Base-by-base conservation (phyloP, 179 eudicot genomes). In the Pouteria campechiana region DNA sequence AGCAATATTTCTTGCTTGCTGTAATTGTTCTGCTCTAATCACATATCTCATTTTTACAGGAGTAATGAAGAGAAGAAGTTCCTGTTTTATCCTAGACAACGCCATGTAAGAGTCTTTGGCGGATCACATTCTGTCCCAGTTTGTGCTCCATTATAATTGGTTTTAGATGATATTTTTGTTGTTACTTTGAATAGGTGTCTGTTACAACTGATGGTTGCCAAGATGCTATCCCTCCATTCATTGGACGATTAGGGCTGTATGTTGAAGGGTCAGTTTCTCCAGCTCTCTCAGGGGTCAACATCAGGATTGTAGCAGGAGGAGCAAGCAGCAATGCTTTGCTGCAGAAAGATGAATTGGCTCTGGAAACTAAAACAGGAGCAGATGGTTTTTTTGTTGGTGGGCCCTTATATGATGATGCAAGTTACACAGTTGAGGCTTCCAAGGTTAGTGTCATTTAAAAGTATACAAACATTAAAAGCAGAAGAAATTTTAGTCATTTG, bases 211-310 rank as follows among this genome's bases (percentile, higher is more conserved):
- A 77, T 77, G 92, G 92, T 57, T 90, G 98, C 67, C 92, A 77
- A 77, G 63, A 47, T 40, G 46, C 69, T 27, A 52, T 90, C 62
- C 79, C 96, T 60, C 39, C 69, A 35, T 86, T 90, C 65, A 57
- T 72, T 54, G 94, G 92, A 42, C 84, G 96, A 46, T 59, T 71
- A 53, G 98, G 96, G 38, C 68, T 76, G 29, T 90, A 90, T 65
- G 82, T 90, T 52, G 79, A 90, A 75, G 98, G 98, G 60, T 87
- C 96, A 41, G 94, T 90, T 48, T 65, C 85, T 41, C 98, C 98
- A 22, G 75, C 92, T 19, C 79, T 82, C 46, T 65, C 82, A 72
- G 92, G 76, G 68, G 98, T 87, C 41, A 33, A 51, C 52, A 59
- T 90, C 44, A 69, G 64, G 75, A 63, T 86, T 32, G 38, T 70